Base-by-base conservation (phyloP, 2,329 filamentous ascomycete species). In the Cercospora sp. region DNA sequence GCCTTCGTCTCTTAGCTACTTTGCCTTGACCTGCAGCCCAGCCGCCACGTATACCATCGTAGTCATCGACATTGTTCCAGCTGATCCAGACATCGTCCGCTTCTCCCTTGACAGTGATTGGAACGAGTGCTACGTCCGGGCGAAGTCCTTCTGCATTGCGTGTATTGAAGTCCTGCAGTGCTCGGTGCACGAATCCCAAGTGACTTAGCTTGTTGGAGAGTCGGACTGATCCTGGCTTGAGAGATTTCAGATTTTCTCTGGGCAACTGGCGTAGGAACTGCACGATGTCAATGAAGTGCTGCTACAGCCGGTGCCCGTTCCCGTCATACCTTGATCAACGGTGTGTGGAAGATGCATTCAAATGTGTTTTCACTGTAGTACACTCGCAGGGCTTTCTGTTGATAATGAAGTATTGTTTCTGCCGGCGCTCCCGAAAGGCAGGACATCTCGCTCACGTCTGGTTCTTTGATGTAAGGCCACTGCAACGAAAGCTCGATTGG, bases 161-260 rank as follows among this genome's bases (percentile, higher is more conserved):
- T 49, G 65, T n/a, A 30, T 68, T 65, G 16, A 68, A 49, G 18
- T 63, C 59, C n/a, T 53, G 26, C 12, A 68, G 34, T n/a, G 49
- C 40, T 40, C 32, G 51, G 8, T 55, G 28, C 34, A 68, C 62
- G 21, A 37, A 68, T 18, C 63, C 63, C 26, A 61, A 60, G 16
- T 58, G 45, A 3, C 40, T 32, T 7, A 68, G 32, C 49, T 63
- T 61, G 51, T 32, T 45, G n/a, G 66, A 58, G 10, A 68, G n/a
- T 18, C 58, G 58, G 32, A 66, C 63, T 8, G 63, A 34, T 18
- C 51, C 32, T 32, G 63, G 57, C n/a, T 51, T 21, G 1, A 65
- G 63, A 7, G 37, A 58, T 7, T 43, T 64, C 18, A 64, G 8
- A 3, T 64, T 16, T 2, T 58, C 32, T 13, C 30, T 18, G 21